phyloP scores from a whole-genome alignment of 768 basidiomycete genomes.

The Cystobasidiopsis lactophilus region DNA sequence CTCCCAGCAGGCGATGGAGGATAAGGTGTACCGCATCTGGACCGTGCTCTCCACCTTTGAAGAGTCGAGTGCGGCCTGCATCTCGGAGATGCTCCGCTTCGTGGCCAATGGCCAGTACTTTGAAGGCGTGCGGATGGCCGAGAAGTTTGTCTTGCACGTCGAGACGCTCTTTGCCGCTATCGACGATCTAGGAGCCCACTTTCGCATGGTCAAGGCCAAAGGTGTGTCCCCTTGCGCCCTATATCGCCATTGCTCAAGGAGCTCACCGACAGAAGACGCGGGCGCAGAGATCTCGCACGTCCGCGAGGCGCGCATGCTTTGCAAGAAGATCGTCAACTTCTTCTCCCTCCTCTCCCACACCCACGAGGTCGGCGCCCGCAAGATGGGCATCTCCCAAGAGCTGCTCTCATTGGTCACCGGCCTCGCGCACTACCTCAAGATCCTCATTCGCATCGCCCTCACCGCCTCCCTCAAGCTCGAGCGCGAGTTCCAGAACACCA shows the following conservation, averaged over 20 bases:
- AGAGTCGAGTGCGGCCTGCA: slow-evolving; percentile 96
- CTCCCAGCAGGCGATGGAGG: slow-evolving; percentile 83
- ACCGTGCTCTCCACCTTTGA: slow-evolving; percentile 95
- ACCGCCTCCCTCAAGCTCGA: slow-evolving; percentile 91
- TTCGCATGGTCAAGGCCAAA: slow-evolving; percentile 53
- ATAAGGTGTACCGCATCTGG: slow-evolving; percentile 96
- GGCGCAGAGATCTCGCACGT: slow-evolving; percentile 61
- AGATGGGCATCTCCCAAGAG: slow-evolving; percentile 94
- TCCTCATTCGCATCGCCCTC: slow-evolving; percentile 89
- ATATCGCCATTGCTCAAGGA: too few species aligned
- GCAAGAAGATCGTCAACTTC: slow-evolving; percentile 94
- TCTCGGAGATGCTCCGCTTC: slow-evolving; percentile 92
- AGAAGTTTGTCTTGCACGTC: slow-evolving; percentile 94
- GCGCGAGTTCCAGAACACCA: slow-evolving; percentile 57
- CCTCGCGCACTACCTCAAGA: slow-evolving; percentile 97
- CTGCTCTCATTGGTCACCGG: slow-evolving; percentile 90
- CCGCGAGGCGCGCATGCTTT: slow-evolving; percentile 91
- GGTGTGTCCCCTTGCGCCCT: slow-evolving; percentile 34
- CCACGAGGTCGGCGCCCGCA: slow-evolving; percentile 67
- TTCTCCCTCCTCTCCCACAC: slow-evolving; percentile 90
- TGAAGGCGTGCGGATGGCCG: slow-evolving; percentile 93
- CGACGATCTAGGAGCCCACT: slow-evolving; percentile 83
- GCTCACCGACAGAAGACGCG: too few species aligned
- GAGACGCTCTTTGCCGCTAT: slow-evolving; percentile 93
- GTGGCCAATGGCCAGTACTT: slow-evolving; percentile 92